Percentiles rank a stretch among this genome's conserved stretches.
Conservation (phyloP, 352 stramenopile species). For the Globisporangium perplexum region DNA sequence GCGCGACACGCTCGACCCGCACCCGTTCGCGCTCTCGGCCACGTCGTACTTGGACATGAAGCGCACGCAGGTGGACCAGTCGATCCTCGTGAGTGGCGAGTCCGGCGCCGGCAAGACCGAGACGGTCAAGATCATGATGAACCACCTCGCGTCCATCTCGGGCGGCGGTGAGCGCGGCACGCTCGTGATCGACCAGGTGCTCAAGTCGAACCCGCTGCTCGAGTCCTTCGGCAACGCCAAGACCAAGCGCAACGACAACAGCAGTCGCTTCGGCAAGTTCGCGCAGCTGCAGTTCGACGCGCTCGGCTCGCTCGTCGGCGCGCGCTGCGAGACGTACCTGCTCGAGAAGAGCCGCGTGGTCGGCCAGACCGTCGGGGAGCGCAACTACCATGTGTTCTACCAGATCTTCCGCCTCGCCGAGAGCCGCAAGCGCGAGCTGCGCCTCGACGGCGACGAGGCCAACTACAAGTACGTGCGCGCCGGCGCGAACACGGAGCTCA, state of each 20-base stretch:
- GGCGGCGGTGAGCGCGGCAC: slow-evolving; percentile 58
- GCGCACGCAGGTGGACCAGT: slow-evolving; percentile 68
- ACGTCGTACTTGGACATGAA: slow-evolving; percentile 72
- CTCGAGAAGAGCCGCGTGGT: slow-evolving; percentile 96
- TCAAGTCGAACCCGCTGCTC: slow-evolving; percentile 71
- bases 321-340: slow-evolving; percentile 90
- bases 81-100: slow-evolving; percentile 82
- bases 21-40: slow-evolving; percentile 70
- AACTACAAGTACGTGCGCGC: slow-evolving; percentile 79
- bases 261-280: slow-evolving; percentile 76
- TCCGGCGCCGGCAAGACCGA: slow-evolving; percentile 91
- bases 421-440: slow-evolving; percentile 42
- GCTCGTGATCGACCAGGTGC: slow-evolving; percentile 72
- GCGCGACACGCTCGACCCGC: slow-evolving; percentile 46
- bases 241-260: slow-evolving; percentile 84
- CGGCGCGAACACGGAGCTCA: slow-evolving; percentile 43
- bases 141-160: slow-evolving; percentile 75
- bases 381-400: slow-evolving; percentile 99
- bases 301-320: slow-evolving; percentile 53
- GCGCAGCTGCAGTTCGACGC: slow-evolving; percentile 73
- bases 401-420: slow-evolving; percentile 79
- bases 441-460: slow-evolving; percentile 44
- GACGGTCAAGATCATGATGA: slow-evolving; percentile 91
- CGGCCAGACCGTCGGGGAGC: slow-evolving; percentile 84
- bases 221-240: slow-evolving; percentile 81